Conservation (phyloP, 805 yeast species). For the Kockiozyma suomiensis region DNA sequence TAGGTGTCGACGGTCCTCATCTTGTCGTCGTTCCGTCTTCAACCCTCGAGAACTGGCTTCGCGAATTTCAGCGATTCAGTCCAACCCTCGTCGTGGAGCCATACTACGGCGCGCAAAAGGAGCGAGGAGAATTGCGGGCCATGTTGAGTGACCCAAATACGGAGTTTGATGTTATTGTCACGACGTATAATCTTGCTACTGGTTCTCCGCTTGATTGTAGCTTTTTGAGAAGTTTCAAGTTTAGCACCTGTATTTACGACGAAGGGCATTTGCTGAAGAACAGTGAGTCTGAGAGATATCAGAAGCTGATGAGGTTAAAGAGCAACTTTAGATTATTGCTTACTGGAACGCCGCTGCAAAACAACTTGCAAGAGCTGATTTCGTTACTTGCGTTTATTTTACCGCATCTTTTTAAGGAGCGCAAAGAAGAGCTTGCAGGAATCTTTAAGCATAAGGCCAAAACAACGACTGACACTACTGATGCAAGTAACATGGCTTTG, state of each 20-base stretch:
- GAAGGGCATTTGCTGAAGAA: constrained; percentile 98
- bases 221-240: constrained; percentile 71
- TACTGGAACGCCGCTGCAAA: constrained; percentile 97
- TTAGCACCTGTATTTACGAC: constrained; percentile 90
- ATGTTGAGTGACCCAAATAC: constrained; percentile 57
- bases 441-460: constrained; percentile 86
- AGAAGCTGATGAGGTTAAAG: constrained; percentile 77
- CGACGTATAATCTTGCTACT: constrained; percentile 90
- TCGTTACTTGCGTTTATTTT: constrained; percentile 88
- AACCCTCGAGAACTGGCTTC: constrained; percentile 94
- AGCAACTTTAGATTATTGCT: constrained; percentile 84
- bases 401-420: constrained; percentile 77
- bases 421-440: constrained; percentile 76
- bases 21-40: constrained; percentile 94
- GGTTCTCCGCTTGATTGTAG: constrained; percentile 81
- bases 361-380: constrained; percentile 85
- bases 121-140: constrained; percentile 81
- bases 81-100: constrained; percentile 83
- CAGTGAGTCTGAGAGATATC: constrained; percentile 82
- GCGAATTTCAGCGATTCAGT: constrained; percentile 89
- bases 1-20: constrained; percentile 77
- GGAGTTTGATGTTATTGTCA: constrained; percentile 83
- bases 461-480: constrained; percentile 56
- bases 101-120: constrained; percentile 85
- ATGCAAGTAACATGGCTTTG: constrained; percentile 67